phyloP scores from a whole-genome alignment of 495 filamentous ascomycete species.

The Terfezia claveryi region DNA sequence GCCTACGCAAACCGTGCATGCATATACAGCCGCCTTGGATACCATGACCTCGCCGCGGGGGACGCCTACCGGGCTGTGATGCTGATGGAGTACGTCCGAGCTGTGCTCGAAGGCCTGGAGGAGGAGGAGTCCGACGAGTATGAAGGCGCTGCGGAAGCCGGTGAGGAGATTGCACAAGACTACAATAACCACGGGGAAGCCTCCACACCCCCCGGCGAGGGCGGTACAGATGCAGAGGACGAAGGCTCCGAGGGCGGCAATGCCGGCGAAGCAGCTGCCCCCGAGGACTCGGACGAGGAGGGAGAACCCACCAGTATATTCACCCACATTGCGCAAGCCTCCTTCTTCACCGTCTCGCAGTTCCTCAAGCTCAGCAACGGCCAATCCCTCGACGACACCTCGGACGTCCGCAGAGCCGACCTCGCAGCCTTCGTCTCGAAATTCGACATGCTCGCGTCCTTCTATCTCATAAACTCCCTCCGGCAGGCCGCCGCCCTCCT shows the following conservation, averaged over 20 bases:
- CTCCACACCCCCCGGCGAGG: not conserved
- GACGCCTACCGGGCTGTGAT: slow-evolving; percentile 81
- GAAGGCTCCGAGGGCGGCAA: not conserved
- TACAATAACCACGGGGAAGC: not conserved
- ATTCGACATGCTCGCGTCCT: not conserved
- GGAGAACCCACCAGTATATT: not conserved
- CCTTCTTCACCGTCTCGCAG: not conserved
- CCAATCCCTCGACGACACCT: not conserved
- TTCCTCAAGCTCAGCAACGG: not conserved
- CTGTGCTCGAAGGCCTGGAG: not conserved
- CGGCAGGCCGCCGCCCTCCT: not conserved
- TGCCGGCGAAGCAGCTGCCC: not conserved
- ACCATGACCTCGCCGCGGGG: slow-evolving; percentile 72
- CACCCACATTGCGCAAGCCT: not conserved
- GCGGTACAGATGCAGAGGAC: not conserved
- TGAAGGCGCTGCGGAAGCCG: not conserved
- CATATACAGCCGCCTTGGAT: slow-evolving; percentile 50
- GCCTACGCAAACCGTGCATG: slow-evolving; percentile 50
- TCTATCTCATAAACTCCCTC: not conserved
- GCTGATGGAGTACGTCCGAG: slow-evolving; percentile 55
- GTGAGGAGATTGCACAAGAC: not conserved
- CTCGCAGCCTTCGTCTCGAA: not conserved
- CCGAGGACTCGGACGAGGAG: not conserved
- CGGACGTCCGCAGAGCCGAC: not conserved
- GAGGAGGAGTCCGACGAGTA: not conserved